These are phyloP conservation scores for Epichloe gansuensis DNA, from an alignment of 2,329 filamentous ascomycete species.

Conservation along the genomic window DNA sequence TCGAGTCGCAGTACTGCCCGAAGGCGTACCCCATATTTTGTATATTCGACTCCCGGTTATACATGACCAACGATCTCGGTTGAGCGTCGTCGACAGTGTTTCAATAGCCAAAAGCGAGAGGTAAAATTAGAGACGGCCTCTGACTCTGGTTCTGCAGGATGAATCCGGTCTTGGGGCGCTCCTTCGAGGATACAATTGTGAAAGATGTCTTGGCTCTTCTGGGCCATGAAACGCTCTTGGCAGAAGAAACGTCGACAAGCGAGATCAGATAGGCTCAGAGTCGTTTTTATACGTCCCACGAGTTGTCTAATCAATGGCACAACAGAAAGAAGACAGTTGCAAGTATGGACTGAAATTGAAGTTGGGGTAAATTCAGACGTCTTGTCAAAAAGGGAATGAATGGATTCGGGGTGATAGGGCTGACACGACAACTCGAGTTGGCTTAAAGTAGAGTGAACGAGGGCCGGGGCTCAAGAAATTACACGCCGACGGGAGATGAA, in stretches of 20 bases:
- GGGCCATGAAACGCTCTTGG: too few species aligned
- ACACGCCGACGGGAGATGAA: not conserved
- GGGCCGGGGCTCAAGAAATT: constrained; percentile 1
- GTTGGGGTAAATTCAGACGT: not conserved
- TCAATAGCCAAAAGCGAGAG: not conserved
- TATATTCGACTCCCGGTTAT: not conserved
- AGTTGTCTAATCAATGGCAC: not conserved
- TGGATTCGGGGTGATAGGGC: constrained; percentile 2
- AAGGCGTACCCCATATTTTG: not conserved
- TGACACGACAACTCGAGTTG: constrained; percentile 3
- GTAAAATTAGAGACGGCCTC: not conserved
- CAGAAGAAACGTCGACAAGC: not conserved
- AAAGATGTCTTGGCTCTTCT: not conserved
- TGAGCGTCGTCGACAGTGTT: not conserved
- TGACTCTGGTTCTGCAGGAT: not conserved
- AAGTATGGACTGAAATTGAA: not conserved
- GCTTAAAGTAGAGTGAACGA: not conserved
- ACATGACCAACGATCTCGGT: not conserved
- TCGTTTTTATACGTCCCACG: not conserved
- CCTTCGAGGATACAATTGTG: not conserved
- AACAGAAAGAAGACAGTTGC: not conserved
- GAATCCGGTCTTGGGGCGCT: not conserved
- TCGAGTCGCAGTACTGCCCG: not conserved
- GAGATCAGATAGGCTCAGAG: not conserved
- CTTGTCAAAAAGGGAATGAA: not conserved